Conservation (phyloP, 495 filamentous ascomycete genomes). For the Hypoxylon perforatum region DNA sequence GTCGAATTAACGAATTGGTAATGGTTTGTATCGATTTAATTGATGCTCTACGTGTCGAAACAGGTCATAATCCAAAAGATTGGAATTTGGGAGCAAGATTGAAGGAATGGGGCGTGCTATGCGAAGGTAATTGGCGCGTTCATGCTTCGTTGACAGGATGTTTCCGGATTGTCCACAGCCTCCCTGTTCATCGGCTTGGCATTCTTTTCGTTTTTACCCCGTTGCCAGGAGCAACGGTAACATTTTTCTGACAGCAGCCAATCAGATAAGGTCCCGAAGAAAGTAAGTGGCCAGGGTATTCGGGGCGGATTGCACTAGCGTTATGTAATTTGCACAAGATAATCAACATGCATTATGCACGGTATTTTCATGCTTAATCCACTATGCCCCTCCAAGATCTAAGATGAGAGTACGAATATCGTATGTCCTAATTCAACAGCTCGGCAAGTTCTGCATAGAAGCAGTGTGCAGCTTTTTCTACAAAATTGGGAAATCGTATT, state of each 20-base stretch:
- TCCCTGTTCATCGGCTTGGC: slow-evolving; percentile 32
- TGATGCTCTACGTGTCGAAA: slow-evolving; percentile 50
- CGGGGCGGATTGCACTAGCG: background rate
- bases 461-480: background rate
- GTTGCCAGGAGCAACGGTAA: slow-evolving; percentile 41
- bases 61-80: slow-evolving; percentile 42
- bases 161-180: slow-evolving; percentile 5
- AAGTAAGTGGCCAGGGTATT: background rate
- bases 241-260: slow-evolving; percentile 25
- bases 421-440: too few relatives aligned
- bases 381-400: background rate
- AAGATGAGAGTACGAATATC: background rate
- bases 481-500: background rate
- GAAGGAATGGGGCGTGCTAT: slow-evolving; percentile 42
- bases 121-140: slow-evolving; percentile 41
- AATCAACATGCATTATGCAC: slow-evolving; percentile 1
- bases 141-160: slow-evolving; percentile 25
- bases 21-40: slow-evolving; percentile 37
- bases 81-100: slow-evolving; percentile 35
- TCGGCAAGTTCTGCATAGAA: too few relatives aligned
- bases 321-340: slow-evolving; percentile 11
- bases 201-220: slow-evolving; percentile 30
- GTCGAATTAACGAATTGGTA: slow-evolving; percentile 39
- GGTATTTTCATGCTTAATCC: background rate
- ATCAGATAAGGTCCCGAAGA: slow-evolving; percentile 11